Evolutionary conservation across 2,329 filamentous ascomycete species (phyloP).

Genomic region (Diaporthe sp.): DNA sequence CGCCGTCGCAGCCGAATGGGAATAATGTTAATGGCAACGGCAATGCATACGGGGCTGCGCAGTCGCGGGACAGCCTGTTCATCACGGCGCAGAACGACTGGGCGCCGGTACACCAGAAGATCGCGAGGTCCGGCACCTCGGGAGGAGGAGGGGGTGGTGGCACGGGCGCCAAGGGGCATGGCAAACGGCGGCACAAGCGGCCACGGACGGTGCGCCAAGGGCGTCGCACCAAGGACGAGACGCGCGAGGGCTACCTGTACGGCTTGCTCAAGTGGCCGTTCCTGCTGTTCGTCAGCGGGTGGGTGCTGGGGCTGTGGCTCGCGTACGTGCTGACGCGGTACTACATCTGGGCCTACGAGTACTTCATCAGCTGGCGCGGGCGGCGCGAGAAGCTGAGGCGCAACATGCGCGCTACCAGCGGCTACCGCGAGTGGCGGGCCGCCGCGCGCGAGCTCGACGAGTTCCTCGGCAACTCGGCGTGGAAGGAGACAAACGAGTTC

Average conservation of each 20-base stretch:
- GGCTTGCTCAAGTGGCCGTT: slow-evolving; percentile 92
- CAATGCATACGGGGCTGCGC: slow-evolving; percentile 34
- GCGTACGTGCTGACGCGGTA: slow-evolving; percentile 85
- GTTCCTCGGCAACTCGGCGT: slow-evolving; percentile 84
- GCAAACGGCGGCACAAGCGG: slow-evolving; percentile 54
- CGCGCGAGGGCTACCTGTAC: slow-evolving; percentile 93
- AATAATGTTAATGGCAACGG: slow-evolving; percentile 32
- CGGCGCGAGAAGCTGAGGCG: slow-evolving; percentile 78
- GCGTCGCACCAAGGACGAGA: slow-evolving; percentile 86
- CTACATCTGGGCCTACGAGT: slow-evolving; percentile 95
- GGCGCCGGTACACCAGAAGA: slow-evolving; percentile 85
- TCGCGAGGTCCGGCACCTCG: slow-evolving; percentile 52
- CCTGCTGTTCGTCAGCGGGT: slow-evolving; percentile 82
- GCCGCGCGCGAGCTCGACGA: slow-evolving; percentile 84
- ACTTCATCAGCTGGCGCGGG: slow-evolving; percentile 91
- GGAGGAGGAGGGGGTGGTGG: slow-evolving; percentile 49
- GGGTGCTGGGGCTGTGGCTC: slow-evolving; percentile 81
- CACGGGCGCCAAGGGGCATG: slow-evolving; percentile 55
- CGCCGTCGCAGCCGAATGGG: slow-evolving; percentile 36
- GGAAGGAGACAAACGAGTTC: slow-evolving; percentile 84
- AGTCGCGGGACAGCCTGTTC: slow-evolving; percentile 61
- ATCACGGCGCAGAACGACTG: slow-evolving; percentile 96
- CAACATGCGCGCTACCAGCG: slow-evolving; percentile 78
- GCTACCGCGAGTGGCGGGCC: slow-evolving; percentile 86
- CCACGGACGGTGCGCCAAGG: slow-evolving; percentile 54